phyloP scores from a whole-genome alignment of 352 stramenopile species.

The Aphanomyces stellatus region DNA sequence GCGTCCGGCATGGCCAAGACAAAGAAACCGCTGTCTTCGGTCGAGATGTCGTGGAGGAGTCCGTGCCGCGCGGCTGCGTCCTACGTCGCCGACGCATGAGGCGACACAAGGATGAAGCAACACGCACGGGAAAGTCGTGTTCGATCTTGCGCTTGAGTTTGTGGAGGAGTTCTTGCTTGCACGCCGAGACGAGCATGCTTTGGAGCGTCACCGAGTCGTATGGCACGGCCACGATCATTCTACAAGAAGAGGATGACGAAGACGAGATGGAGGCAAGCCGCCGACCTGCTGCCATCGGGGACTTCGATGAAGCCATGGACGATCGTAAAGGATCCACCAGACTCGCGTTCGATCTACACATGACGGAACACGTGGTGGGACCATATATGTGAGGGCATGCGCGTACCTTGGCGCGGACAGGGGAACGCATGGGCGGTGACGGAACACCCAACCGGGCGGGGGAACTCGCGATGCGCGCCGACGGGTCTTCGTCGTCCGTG shows the following conservation, averaged over 20 bases:
- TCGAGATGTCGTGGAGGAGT: neutral
- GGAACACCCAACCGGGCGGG: neutral
- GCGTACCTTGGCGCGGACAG: neutral
- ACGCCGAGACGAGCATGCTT: neutral
- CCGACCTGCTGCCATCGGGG: neutral
- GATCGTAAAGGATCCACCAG: neutral
- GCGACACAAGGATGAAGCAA: neutral
- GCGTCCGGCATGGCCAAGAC: conserved; percentile 3
- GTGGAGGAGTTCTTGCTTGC: conserved; percentile 7
- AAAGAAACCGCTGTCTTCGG: conserved; percentile 3
- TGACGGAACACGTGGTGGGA: no score
- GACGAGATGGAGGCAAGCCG: neutral
- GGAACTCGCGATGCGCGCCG: no score
- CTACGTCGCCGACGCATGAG: neutral
- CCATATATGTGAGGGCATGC: no score
- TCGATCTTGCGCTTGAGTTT: conserved; percentile 16
- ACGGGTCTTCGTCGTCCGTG: neutral
- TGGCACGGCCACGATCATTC: neutral
- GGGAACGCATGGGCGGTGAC: neutral
- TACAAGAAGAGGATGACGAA: neutral
- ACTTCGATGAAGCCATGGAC: neutral
- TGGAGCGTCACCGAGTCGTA: neutral
- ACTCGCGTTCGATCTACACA: neutral
- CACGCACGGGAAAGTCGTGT: neutral
- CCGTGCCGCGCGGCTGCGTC: neutral